Evolutionary conservation across 176 grass and related monocot species (phyloP).

Genomic region (Oryza australiensis): DNA sequence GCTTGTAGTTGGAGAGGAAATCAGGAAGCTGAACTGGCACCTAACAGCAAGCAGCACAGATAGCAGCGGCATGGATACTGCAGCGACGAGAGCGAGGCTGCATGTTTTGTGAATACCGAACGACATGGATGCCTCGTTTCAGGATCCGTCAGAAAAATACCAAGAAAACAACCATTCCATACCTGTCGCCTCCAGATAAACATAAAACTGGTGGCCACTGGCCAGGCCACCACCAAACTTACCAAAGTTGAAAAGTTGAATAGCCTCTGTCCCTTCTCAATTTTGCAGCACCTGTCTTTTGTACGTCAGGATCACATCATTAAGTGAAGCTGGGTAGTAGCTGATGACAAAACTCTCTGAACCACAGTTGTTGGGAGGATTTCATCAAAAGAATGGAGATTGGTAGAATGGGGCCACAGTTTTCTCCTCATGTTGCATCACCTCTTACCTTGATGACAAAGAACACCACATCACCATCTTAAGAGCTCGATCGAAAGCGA

Average conservation of each 20-base stretch:
- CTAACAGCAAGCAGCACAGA: not conserved
- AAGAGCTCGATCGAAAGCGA: no score
- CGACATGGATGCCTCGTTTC: not conserved
- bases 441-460: not conserved
- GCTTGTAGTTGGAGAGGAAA: not conserved
- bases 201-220: not conserved
- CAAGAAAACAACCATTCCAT: not conserved
- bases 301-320: not conserved
- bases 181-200: not conserved
- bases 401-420: not conserved
- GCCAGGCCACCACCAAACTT: not conserved
- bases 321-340: not conserved
- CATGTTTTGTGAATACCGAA: not conserved
- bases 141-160: not conserved
- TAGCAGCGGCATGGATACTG: not conserved
- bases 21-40: not conserved
- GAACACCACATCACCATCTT: not conserved
- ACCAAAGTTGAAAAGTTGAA: not conserved
- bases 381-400: not conserved
- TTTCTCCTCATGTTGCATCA: not conserved
- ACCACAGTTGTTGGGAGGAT: not conserved
- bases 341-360: not conserved
- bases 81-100: not conserved
- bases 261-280: not conserved
- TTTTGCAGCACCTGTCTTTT: not conserved